Evolutionary conservation across 179 eudicot species (phyloP).

Genomic region (Carnegiea gigantea): DNA sequence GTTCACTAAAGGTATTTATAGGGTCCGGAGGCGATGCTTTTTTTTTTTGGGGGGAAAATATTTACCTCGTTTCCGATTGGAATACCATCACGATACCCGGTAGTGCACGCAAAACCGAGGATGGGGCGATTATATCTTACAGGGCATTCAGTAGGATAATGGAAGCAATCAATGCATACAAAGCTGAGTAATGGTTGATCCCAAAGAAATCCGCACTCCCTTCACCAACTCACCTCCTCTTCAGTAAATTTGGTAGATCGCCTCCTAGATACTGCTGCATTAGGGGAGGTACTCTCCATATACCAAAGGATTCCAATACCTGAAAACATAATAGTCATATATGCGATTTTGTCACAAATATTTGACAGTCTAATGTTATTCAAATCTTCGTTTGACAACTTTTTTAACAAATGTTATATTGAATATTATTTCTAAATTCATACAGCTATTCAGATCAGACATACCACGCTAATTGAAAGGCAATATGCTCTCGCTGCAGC

Average conservation of each 20-base stretch:
- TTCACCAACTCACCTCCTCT: slow-evolving; percentile 50
- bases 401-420: no score
- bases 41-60: no score
- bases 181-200: slow-evolving; percentile 69
- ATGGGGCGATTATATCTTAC: slow-evolving; percentile 40
- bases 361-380: background rate
- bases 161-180: slow-evolving; percentile 72
- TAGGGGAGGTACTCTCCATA: slow-evolving; percentile 68
- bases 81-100: slow-evolving; percentile 41
- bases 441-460: background rate
- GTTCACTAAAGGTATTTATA: no score
- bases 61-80: slow-evolving; percentile 68
- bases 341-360: background rate
- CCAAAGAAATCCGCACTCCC: slow-evolving; percentile 71
- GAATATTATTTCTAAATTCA: no score
- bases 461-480: slow-evolving; percentile 55
- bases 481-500: slow-evolving; percentile 52
- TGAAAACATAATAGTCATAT: slow-evolving; percentile 16
- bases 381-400: no score
- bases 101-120: slow-evolving; percentile 39
- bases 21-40: no score
- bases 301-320: slow-evolving; percentile 71
- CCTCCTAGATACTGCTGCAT: slow-evolving; percentile 53
- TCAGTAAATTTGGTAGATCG: slow-evolving; percentile 54
- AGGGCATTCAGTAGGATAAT: slow-evolving; percentile 39